These are phyloP conservation scores for Populus tomentosa DNA, from an alignment of 441 rosid genomes.

Conservation along the genomic window DNA sequence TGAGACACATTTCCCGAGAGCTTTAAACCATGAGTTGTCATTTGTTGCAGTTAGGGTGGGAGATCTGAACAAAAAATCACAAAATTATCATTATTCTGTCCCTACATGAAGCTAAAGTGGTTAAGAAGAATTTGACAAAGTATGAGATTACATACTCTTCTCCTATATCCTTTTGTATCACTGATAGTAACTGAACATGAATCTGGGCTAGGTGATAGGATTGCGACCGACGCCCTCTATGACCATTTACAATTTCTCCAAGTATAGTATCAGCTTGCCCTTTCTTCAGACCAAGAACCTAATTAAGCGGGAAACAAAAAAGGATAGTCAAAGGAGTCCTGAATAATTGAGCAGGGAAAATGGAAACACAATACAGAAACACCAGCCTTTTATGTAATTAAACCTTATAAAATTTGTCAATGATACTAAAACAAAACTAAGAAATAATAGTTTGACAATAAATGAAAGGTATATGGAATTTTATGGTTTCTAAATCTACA, in stretches of 20 bases:
- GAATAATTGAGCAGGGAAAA: too few relatives aligned
- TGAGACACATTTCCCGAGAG: conserved; percentile 42
- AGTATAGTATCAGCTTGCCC: conserved; percentile 66
- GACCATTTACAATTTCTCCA: conserved; percentile 49
- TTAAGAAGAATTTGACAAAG: not conserved
- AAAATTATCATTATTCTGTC: conserved; percentile 11
- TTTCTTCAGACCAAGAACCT: conserved; percentile 69
- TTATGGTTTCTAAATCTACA: not conserved
- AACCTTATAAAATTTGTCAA: too few relatives aligned
- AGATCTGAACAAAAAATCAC: conserved; percentile 37
- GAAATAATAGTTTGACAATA: not conserved
- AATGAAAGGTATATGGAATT: not conserved
- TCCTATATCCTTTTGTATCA: conserved; percentile 47
- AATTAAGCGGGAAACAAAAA: not conserved
- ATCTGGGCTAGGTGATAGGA: conserved; percentile 45
- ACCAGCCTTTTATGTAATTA: too few relatives aligned
- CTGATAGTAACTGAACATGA: conserved; percentile 46
- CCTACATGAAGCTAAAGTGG: not conserved
- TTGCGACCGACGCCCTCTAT: conserved; percentile 40
- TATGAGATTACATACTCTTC: conserved; percentile 38
- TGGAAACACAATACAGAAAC: too few relatives aligned
- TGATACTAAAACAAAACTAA: not conserved
- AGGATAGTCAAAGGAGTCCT: too few relatives aligned
- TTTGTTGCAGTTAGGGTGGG: conserved; percentile 39
- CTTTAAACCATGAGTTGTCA: conserved; percentile 54